Evolutionary conservation across 2,329 filamentous ascomycete species (phyloP).

Genomic region (Rhynchosporium agropyri): DNA sequence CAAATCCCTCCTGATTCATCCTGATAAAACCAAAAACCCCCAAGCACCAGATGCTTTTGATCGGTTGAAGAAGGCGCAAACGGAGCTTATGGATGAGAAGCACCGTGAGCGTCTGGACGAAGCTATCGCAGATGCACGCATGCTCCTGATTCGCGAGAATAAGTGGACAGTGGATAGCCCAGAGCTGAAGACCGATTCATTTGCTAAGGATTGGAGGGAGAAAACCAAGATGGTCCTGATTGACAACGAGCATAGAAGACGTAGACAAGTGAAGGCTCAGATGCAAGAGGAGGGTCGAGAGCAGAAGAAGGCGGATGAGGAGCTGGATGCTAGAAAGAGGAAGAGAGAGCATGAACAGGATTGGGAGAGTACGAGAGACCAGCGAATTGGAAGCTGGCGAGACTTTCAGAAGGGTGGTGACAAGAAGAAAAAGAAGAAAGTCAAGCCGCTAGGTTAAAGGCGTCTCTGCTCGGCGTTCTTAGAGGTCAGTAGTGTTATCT

Average conservation of each 20-base stretch:
- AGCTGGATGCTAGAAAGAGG: constrained; percentile 76
- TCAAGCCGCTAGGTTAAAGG: constrained; percentile 40
- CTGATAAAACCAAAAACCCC: constrained; percentile 94
- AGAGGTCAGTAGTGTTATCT: constrained; percentile 23
- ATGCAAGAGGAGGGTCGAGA: constrained; percentile 95
- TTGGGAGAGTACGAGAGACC: constrained; percentile 91
- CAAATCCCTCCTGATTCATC: constrained; percentile 98
- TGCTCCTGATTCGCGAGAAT: constrained; percentile 90
- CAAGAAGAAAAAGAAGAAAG: constrained; percentile 71
- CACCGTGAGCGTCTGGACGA: constrained; percentile 85
- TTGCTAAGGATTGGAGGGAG: constrained; percentile 83
- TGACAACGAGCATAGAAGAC: constrained; percentile 84
- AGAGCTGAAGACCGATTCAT: constrained; percentile 82
- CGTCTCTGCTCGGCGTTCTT: constrained; percentile 4
- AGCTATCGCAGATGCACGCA: constrained; percentile 92
- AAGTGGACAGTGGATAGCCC: constrained; percentile 89
- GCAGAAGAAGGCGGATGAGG: constrained; percentile 83
- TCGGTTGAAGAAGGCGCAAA: constrained; percentile 92
- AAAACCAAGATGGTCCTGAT: constrained; percentile 89
- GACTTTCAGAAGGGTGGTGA: constrained; percentile 76
- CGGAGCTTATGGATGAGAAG: constrained; percentile 91
- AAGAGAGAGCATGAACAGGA: constrained; percentile 92
- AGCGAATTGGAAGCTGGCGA: constrained; percentile 92
- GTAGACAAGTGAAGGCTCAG: constrained; percentile 86
- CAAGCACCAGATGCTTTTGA: constrained; percentile 94